Conservation (phyloP, 805 yeast genomes). For the Candida nanaspora region DNA sequence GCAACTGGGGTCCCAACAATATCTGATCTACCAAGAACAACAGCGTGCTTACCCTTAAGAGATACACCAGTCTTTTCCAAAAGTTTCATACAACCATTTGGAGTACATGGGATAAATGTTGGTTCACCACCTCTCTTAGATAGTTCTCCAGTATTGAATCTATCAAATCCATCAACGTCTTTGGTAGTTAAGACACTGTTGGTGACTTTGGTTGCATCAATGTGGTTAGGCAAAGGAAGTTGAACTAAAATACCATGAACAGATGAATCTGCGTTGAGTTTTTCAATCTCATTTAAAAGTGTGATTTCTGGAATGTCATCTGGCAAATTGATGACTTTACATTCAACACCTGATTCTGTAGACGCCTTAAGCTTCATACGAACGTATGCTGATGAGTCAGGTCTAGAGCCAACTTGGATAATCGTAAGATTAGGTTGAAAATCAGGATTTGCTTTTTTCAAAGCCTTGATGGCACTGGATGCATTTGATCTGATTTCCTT, state of each 20-base stretch:
- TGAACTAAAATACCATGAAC: slow-evolving; percentile 75
- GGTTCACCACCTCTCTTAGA: slow-evolving; percentile 70
- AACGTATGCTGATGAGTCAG: slow-evolving; percentile 77
- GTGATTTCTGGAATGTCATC: slow-evolving; percentile 49
- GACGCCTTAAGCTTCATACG: slow-evolving; percentile 78
- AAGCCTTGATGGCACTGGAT: slow-evolving; percentile 29
- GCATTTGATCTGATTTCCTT: slow-evolving; percentile 37
- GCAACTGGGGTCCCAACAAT: slow-evolving; percentile 82
- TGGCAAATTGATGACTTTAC: slow-evolving; percentile 53
- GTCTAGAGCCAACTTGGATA: slow-evolving; percentile 71
- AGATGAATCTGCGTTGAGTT: slow-evolving; percentile 47
- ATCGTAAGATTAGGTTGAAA: slow-evolving; percentile 64
- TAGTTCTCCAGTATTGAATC: slow-evolving; percentile 70
- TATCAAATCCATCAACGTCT: slow-evolving; percentile 82
- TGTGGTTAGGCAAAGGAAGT: slow-evolving; percentile 66
- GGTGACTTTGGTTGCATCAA: slow-evolving; percentile 62
- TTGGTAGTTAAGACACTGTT: slow-evolving; percentile 58
- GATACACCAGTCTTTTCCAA: slow-evolving; percentile 49
- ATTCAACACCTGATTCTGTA: slow-evolving; percentile 56
- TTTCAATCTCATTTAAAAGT: slow-evolving; percentile 44
- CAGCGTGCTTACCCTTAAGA: slow-evolving; percentile 65
- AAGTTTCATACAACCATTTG: slow-evolving; percentile 68
- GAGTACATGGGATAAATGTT: slow-evolving; percentile 73
- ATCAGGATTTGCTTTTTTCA: slow-evolving; percentile 38
- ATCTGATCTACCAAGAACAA: slow-evolving; percentile 78